Evolutionary conservation across 2,329 filamentous ascomycete species (phyloP).

Genomic region (Scytalidium lignicola): DNA sequence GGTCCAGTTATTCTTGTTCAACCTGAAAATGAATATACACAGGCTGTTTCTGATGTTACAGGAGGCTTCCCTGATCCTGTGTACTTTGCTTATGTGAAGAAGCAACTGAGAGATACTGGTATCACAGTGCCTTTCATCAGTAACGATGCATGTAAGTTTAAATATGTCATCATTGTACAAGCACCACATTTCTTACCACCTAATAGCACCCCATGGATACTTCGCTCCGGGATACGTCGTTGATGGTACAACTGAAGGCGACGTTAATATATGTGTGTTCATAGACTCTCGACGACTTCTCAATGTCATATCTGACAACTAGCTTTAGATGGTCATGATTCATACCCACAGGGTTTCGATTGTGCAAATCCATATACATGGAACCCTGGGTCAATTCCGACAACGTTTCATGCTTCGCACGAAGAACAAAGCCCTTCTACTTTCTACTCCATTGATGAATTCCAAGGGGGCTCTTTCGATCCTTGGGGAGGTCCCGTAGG

Average conservation of each 20-base stretch:
- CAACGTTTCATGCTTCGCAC: slow-evolving; percentile 49
- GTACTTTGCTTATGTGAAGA: slow-evolving; percentile 67
- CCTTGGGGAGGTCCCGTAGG: slow-evolving; percentile 60
- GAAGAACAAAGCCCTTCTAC: slow-evolving; percentile 57
- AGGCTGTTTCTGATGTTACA: slow-evolving; percentile 38
- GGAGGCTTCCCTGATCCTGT: slow-evolving; percentile 56
- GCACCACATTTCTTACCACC: neutral
- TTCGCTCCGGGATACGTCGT: slow-evolving; percentile 24
- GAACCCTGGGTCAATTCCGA: slow-evolving; percentile 52
- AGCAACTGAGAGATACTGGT: slow-evolving; percentile 62
- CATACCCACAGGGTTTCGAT: slow-evolving; percentile 40
- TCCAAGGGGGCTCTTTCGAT: slow-evolving; percentile 68
- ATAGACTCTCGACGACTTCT: neutral
- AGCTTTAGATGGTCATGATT: slow-evolving; percentile 31
- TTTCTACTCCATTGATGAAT: slow-evolving; percentile 57
- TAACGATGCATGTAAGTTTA: slow-evolving; percentile 55
- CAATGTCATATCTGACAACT: neutral
- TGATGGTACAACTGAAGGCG: slow-evolving; percentile 21
- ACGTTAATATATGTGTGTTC: slow-evolving; percentile 24
- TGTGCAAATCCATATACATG: slow-evolving; percentile 47
- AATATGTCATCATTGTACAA: neutral
- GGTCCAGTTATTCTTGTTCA: slow-evolving; percentile 76
- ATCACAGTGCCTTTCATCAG: slow-evolving; percentile 70
- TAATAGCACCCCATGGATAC: slow-evolving; percentile 14
- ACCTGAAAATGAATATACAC: slow-evolving; percentile 76